A percentile compares a stretch with the other conserved stretches of the same genome.
Conservation (phyloP, 1,284 basidiomycete genomes). For the Cryptococcus hybrid region DNA sequence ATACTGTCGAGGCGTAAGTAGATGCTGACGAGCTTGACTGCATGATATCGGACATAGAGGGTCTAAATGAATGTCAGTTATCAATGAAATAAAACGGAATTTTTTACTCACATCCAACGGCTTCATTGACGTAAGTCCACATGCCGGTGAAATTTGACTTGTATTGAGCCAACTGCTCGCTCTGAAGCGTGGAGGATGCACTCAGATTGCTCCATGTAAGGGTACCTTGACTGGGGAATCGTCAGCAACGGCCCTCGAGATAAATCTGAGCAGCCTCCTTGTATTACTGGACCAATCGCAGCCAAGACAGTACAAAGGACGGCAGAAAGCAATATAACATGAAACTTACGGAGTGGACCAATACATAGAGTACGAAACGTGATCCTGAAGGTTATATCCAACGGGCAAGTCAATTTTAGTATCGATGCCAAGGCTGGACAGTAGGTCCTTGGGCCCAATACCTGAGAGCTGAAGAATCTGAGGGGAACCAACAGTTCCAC, state of each 20-base stretch:
- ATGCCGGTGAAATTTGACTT: slow-evolving; percentile 31
- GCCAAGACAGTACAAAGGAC: too few species aligned
- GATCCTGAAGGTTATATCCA: slow-evolving; percentile 73
- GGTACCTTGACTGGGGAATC: slow-evolving; percentile 16
- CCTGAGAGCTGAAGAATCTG: slow-evolving; percentile 69
- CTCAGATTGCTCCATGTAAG: slow-evolving; percentile 43
- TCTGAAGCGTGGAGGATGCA: slow-evolving; percentile 21
- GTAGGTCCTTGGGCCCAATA: slow-evolving; percentile 62
- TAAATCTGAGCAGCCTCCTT: too few species aligned
- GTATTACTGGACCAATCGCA: too few species aligned
- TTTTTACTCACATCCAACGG: slow-evolving; percentile 39
- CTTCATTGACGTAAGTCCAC: slow-evolving; percentile 51
- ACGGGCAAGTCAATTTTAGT: slow-evolving; percentile 61
- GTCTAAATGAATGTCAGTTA: too few species aligned
- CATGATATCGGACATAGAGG: slow-evolving; percentile 29
- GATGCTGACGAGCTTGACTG: slow-evolving; percentile 16
- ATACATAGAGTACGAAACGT: slow-evolving; percentile 53
- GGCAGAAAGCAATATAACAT: neutral
- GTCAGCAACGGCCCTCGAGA: neutral
- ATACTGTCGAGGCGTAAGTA: slow-evolving; percentile 53
- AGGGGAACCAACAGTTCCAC: slow-evolving; percentile 64
- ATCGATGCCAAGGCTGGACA: slow-evolving; percentile 57
- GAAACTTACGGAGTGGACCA: slow-evolving; percentile 35
- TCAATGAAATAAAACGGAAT: neutral
- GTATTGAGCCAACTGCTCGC: slow-evolving; percentile 31